A percentile compares a stretch with the other conserved stretches of the same genome.
Evolutionary conservation across 2,329 filamentous ascomycete species (phyloP).

Genomic region (Xenoacremonium recifei): DNA sequence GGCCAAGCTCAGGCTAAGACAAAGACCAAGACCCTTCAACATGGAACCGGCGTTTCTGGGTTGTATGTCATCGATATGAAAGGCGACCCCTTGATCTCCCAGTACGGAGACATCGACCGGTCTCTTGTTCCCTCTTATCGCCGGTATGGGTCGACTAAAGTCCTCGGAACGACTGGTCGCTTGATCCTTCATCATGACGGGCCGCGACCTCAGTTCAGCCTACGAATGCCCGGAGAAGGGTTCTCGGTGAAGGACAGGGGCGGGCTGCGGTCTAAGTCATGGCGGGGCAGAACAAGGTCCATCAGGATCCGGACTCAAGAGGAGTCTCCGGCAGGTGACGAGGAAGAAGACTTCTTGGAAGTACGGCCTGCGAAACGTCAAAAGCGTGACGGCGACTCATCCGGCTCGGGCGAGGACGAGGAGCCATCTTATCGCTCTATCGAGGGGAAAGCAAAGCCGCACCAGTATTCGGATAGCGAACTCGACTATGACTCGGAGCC

Average conservation of each 20-base stretch:
- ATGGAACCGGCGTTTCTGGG: conserved; percentile 20
- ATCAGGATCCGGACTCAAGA: conserved; percentile 38
- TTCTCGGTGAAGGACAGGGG: conserved; percentile 40
- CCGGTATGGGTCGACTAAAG: conserved; percentile 63
- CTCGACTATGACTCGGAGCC: conserved; percentile 47
- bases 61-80: conserved; percentile 66
- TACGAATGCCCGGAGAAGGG: conserved; percentile 43
- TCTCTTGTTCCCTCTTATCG: conserved; percentile 71
- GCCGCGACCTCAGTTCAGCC: conserved; percentile 54
- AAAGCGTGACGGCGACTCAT: conserved; percentile 30
- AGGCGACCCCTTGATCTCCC: conserved; percentile 73
- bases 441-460: conserved; percentile 57
- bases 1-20: too few relatives aligned
- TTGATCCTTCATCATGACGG: conserved; percentile 67
- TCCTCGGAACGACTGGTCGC: conserved; percentile 64
- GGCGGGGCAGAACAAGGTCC: conserved; percentile 36
- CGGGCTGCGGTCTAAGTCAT: conserved; percentile 44
- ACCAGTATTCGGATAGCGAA: conserved; percentile 47
- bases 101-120: conserved; percentile 72
- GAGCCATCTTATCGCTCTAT: conserved; percentile 64
- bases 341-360: conserved; percentile 47
- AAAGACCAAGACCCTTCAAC: conserved; percentile 7
- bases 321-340: conserved; percentile 16
- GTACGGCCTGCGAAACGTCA: conserved; percentile 43
- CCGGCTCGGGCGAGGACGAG: conserved; percentile 44